These are phyloP conservation scores for Aspergillaceae sp. DNA, from an alignment of 2,329 filamentous ascomycete species.

Conservation along the genomic window DNA sequence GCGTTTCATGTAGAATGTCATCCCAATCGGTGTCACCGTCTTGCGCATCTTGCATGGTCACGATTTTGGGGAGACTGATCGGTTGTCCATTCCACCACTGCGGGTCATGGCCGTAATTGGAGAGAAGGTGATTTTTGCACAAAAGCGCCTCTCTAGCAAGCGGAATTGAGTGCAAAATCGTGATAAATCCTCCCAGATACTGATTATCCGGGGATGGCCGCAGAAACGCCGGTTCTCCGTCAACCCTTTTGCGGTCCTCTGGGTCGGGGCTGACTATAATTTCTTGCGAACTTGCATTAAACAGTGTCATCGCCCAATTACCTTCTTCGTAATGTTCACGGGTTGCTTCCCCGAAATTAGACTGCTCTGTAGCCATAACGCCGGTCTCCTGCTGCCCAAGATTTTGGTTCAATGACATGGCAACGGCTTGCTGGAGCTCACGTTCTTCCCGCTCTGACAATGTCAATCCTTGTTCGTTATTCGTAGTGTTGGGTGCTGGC, in stretches of 20 bases:
- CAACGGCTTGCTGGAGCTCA: slow-evolving; percentile 39
- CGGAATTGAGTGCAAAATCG: slow-evolving; percentile 55
- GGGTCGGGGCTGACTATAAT: slow-evolving; percentile 48
- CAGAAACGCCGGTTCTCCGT: slow-evolving; percentile 48
- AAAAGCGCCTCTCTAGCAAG: slow-evolving; percentile 50
- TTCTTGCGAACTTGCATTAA: slow-evolving; percentile 41
- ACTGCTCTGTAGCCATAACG: slow-evolving; percentile 33
- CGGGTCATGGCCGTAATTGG: slow-evolving; percentile 47
- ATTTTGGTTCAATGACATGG: slow-evolving; percentile 37
- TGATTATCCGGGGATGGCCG: slow-evolving; percentile 46
- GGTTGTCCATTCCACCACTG: slow-evolving; percentile 56
- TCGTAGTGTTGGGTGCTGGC: slow-evolving; percentile 19
- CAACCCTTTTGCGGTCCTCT: slow-evolving; percentile 39
- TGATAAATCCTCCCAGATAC: slow-evolving; percentile 50
- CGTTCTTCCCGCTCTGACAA: slow-evolving; percentile 38
- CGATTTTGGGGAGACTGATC: slow-evolving; percentile 43
- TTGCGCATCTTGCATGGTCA: slow-evolving; percentile 35
- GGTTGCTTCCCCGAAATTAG: slow-evolving; percentile 48
- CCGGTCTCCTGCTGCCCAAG: slow-evolving; percentile 49
- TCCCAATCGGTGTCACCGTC: slow-evolving; percentile 29
- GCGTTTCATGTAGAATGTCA: slow-evolving; percentile 48
- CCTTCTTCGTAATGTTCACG: slow-evolving; percentile 45
- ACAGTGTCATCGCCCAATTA: slow-evolving; percentile 49
- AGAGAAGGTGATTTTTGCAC: slow-evolving; percentile 35
- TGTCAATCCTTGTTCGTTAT: slow-evolving; percentile 24